Conservation (phyloP, 805 yeast genomes). For the Candida rishiriensis region DNA sequence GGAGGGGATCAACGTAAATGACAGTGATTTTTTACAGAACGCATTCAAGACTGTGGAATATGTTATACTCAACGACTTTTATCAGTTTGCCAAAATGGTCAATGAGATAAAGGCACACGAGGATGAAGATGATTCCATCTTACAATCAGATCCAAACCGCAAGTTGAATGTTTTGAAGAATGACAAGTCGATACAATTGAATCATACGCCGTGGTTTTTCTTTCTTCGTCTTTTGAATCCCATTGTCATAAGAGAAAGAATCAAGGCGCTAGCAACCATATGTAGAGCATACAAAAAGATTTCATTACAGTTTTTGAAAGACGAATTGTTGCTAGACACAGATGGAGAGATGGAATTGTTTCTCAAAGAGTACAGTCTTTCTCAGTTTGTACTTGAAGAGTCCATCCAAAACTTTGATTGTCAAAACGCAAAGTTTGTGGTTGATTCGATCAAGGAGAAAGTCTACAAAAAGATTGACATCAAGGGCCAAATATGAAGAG, state of each 20-base stretch:
- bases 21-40: slow-evolving; percentile 22
- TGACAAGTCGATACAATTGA: slow-evolving; percentile 16
- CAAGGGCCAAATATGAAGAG: slow-evolving; percentile 69
- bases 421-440: slow-evolving; percentile 17
- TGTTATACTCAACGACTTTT: slow-evolving; percentile 43
- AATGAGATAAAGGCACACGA: slow-evolving; percentile 16
- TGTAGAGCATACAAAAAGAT: slow-evolving; percentile 53
- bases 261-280: slow-evolving; percentile 51
- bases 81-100: slow-evolving; percentile 42
- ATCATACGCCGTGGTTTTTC: slow-evolving; percentile 20
- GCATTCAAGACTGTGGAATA: slow-evolving; percentile 35
- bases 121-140: slow-evolving; percentile 26
- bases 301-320: slow-evolving; percentile 19
- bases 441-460: slow-evolving; percentile 22
- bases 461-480: slow-evolving; percentile 67
- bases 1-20: slow-evolving; percentile 5
- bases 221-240: slow-evolving; percentile 39
- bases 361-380: slow-evolving; percentile 37
- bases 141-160: background rate
- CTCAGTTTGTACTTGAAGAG: slow-evolving; percentile 22
- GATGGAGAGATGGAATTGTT: slow-evolving; percentile 40
- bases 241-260: slow-evolving; percentile 54
- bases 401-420: slow-evolving; percentile 22
- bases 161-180: slow-evolving; percentile 4
- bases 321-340: slow-evolving; percentile 21